Base-by-base conservation (phyloP, 371 early-diverging fungal species). In the Dentiscutata heterogama region DNA sequence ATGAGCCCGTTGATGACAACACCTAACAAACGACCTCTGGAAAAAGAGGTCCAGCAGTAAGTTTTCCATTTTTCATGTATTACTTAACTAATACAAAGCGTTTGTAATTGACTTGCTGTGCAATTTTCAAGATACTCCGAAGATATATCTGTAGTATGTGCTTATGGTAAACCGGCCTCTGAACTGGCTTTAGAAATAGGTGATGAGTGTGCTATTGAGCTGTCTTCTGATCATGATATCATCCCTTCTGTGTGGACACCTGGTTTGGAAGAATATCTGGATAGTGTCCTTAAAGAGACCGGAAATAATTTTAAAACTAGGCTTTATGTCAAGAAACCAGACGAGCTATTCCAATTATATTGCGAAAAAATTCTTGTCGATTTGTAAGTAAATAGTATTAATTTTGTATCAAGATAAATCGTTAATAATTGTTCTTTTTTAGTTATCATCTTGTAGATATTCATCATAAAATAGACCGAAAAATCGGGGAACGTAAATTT, bases 401-500 rank as follows among this genome's bases (percentile, higher is more conserved):
- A 42, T 42, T 5, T 42, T 42, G 42, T 42, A 42, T 42, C 42
- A 42, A 39, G 8, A 42, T 42, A 42, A 42, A 42, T 3, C 0
- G 0, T 42, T 42, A 42, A 42, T 42, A 42, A 42, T 6, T 42
- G 2, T 42, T 80, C 60, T 22, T 25, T 35, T 58, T 81, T 81
- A 81, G 81, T 25, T 81, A 29, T 29, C 16, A 82, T 13, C 79
- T 82, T 22, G 31, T 82, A 27, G 77, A 76, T 18, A 39, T 77
- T 51, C 20, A 65, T 82, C 56, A 76, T 65, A n/a, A n/a, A 56
- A 82, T 82, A 53, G 80, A 27, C 64, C 22, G 82, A 67, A 82
- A 82, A 78, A 76, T 82, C 25, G 64, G 82, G 1, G 80, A 82
- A 50, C 56, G 60, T 0, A 81, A 81, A 74, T 42, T 78, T 77